These are phyloP conservation scores for Fibroporia radiculosa DNA, from an alignment of 768 basidiomycete genomes.

Conservation along the genomic window DNA sequence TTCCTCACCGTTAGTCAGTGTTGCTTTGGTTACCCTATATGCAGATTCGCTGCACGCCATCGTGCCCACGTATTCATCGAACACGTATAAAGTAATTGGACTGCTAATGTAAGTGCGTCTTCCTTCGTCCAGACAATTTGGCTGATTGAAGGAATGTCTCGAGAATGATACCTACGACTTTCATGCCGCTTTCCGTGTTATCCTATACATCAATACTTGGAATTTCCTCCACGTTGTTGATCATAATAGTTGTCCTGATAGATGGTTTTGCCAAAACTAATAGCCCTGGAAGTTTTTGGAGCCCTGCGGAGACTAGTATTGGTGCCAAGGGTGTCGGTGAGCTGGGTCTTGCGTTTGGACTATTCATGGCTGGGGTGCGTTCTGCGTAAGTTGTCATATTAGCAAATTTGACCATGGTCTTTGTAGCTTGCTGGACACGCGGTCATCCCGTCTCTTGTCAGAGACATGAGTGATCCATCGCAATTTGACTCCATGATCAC, in stretches of 20 bases:
- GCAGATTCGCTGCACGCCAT: conserved; percentile 80
- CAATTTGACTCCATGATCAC: conserved; percentile 80
- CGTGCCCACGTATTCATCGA: conserved; percentile 55
- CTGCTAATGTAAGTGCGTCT: conserved; percentile 50
- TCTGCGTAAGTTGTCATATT: background rate
- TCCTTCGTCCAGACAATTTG: background rate
- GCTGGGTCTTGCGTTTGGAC: conserved; percentile 75
- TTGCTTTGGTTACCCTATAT: conserved; percentile 83
- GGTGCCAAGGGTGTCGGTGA: conserved; percentile 44
- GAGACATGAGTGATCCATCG: conserved; percentile 81
- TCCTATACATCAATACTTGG: conserved; percentile 87
- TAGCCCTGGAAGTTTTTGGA: conserved; percentile 75
- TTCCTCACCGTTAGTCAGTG: conserved; percentile 33
- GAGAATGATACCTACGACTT: conserved; percentile 78
- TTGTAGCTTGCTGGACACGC: conserved; percentile 83
- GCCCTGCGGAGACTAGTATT: conserved; percentile 61
- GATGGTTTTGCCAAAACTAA: conserved; percentile 73
- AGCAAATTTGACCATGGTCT: background rate
- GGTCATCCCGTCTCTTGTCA: conserved; percentile 82
- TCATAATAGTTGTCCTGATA: conserved; percentile 70
- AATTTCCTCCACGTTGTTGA: conserved; percentile 66
- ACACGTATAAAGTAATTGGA: conserved; percentile 70
- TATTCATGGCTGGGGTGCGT: conserved; percentile 84
- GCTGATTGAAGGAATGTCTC: background rate
- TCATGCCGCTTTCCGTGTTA: conserved; percentile 78